A percentile compares a stretch with the other conserved stretches of the same genome.
Conservation (phyloP, 139 green algal genomes). For the Chlorella vulgaris region DNA sequence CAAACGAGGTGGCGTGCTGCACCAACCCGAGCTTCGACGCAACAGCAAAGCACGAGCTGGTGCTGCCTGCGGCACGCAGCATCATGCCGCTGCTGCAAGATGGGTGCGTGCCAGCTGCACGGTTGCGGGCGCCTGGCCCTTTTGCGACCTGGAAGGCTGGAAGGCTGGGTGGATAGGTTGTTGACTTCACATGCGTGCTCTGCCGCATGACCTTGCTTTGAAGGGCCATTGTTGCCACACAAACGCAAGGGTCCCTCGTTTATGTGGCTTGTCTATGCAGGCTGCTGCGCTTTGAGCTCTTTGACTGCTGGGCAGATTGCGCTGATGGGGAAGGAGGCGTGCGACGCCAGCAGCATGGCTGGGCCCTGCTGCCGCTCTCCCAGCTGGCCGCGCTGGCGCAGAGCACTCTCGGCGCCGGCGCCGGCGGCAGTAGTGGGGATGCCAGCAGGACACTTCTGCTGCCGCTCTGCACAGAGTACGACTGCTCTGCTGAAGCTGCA, state of each 20-base stretch:
- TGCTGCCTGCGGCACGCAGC: neutral
- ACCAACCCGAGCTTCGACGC: constrained; percentile 22
- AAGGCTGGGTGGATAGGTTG: too few species aligned
- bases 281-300: constrained; percentile 28
- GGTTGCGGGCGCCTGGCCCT: too few species aligned
- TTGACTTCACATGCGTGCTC: too few species aligned
- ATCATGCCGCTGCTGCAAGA: constrained; percentile 26
- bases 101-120: neutral
- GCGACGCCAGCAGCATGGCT: constrained; percentile 26
- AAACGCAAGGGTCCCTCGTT: too few species aligned
- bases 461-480: constrained; percentile 30
- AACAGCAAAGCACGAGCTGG: constrained; percentile 8
- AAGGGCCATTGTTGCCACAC: too few species aligned
- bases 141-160: too few species aligned
- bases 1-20: constrained; percentile 21
- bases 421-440: neutral
- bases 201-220: too few species aligned
- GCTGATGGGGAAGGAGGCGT: too few species aligned
- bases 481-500: neutral
- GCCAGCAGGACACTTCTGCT: constrained; percentile 2
- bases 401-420: neutral
- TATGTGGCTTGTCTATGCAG: constrained; percentile 1
- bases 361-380: constrained; percentile 2
- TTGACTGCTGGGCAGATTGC: constrained; percentile 18
- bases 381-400: constrained; percentile 1